These are phyloP conservation scores for Lentinula raphanica DNA, from an alignment of 768 basidiomycete genomes.

Conservation along the genomic window DNA sequence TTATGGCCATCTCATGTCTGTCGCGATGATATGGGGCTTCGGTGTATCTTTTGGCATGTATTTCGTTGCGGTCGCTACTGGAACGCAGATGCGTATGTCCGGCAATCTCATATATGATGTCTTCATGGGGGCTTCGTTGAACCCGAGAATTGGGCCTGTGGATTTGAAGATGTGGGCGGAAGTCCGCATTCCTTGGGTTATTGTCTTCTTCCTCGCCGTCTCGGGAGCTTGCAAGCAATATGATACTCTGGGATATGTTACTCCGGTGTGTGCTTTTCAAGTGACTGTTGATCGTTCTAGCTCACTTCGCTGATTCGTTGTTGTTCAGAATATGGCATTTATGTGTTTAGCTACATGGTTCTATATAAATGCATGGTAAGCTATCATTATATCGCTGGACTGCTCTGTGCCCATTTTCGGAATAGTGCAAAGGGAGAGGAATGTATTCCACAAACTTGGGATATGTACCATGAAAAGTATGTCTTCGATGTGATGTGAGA, in stretches of 20 bases:
- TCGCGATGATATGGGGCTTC: slow-evolving; percentile 90
- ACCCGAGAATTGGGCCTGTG: slow-evolving; percentile 85
- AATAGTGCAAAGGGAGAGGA: slow-evolving; percentile 86
- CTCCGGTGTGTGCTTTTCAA: slow-evolving; percentile 62
- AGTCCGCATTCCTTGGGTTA: slow-evolving; percentile 94
- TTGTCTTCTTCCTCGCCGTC: slow-evolving; percentile 89
- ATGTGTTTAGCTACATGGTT: slow-evolving; percentile 94
- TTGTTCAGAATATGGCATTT: slow-evolving; percentile 83
- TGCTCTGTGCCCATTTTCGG: slow-evolving; percentile 1
- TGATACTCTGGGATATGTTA: slow-evolving; percentile 85
- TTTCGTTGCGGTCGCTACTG: slow-evolving; percentile 68
- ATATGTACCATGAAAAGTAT: slow-evolving; percentile 98
- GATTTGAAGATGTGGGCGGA: slow-evolving; percentile 99
- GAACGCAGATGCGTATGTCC: slow-evolving; percentile 88
- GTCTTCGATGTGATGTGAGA: slow-evolving; percentile 14
- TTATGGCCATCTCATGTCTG: slow-evolving; percentile 93
- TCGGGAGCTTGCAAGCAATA: slow-evolving; percentile 96
- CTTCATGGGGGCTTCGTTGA: slow-evolving; percentile 94
- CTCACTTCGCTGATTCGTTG: neutral
- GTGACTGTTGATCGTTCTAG: neutral
- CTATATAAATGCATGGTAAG: slow-evolving; percentile 93
- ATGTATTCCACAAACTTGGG: slow-evolving; percentile 96
- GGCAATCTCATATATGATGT: slow-evolving; percentile 92
- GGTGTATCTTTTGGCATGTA: slow-evolving; percentile 77
- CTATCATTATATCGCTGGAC: neutral